These are phyloP conservation scores for Theobroma grandiflorum DNA, from an alignment of 441 rosid species.

Conservation along the genomic window DNA sequence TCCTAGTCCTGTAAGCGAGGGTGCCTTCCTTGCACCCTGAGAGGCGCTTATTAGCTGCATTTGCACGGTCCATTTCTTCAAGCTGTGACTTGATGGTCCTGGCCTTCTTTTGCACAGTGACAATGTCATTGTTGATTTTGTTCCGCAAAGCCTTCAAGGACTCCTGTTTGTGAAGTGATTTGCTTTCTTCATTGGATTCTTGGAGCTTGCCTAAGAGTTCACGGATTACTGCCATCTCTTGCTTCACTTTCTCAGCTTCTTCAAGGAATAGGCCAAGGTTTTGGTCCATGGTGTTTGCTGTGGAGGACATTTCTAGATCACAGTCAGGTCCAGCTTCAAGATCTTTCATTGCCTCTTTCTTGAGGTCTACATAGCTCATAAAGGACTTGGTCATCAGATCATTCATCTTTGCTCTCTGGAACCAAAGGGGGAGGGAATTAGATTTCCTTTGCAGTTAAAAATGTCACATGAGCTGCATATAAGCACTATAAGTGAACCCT, in stretches of 20 bases:
- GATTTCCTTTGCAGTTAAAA: background rate
- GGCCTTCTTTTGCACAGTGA: slow-evolving; percentile 73
- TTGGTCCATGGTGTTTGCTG: slow-evolving; percentile 57
- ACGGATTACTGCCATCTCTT: slow-evolving; percentile 76
- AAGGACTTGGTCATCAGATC: slow-evolving; percentile 97
- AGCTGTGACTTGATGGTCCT: slow-evolving; percentile 68
- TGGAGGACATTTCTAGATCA: slow-evolving; percentile 71
- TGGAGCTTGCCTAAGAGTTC: slow-evolving; percentile 67
- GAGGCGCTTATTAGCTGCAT: slow-evolving; percentile 76
- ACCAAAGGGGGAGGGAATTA: background rate
- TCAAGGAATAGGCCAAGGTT: slow-evolving; percentile 82
- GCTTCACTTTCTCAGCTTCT: slow-evolving; percentile 91
- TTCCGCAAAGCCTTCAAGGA: slow-evolving; percentile 66
- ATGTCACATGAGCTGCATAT: background rate
- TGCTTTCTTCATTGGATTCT: slow-evolving; percentile 81
- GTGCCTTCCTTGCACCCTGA: slow-evolving; percentile 87
- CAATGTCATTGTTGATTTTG: slow-evolving; percentile 75
- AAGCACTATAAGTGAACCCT: background rate
- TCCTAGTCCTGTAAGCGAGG: slow-evolving; percentile 76
- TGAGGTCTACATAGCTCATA: slow-evolving; percentile 86
- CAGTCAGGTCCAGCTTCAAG: slow-evolving; percentile 80
- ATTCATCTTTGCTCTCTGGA: slow-evolving; percentile 64
- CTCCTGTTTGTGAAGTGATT: slow-evolving; percentile 76
- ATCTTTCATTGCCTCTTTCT: slow-evolving; percentile 93
- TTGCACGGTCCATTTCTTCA: slow-evolving; percentile 93